These are phyloP conservation scores for Podospora sp. DNA, from an alignment of 495 filamentous ascomycete species.

Conservation along the genomic window DNA sequence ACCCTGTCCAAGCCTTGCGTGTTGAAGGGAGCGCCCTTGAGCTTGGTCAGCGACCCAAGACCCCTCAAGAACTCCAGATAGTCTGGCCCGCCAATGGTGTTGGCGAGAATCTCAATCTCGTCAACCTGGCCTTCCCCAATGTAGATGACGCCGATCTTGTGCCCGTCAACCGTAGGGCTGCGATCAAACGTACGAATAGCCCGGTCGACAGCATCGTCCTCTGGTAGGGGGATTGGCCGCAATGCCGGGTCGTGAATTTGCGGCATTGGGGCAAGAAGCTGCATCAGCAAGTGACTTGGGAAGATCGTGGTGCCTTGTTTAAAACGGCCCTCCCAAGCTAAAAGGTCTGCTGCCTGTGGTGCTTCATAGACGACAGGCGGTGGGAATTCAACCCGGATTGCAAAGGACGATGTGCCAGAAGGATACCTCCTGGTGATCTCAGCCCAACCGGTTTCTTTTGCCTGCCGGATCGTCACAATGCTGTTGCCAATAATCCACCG, in stretches of 20 bases:
- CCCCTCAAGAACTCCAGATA: constrained; percentile 81
- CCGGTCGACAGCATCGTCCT: constrained; percentile 77
- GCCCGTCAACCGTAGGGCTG: constrained; percentile 87
- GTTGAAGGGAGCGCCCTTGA: constrained; percentile 85
- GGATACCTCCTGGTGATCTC: constrained; percentile 83
- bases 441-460: constrained; percentile 69
- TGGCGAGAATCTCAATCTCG: constrained; percentile 82
- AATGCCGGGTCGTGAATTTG: constrained; percentile 56
- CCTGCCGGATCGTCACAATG: constrained; percentile 83
- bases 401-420: constrained; percentile 78
- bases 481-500: constrained; percentile 88
- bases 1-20: constrained; percentile 86
- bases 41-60: constrained; percentile 75
- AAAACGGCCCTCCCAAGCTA: constrained; percentile 43
- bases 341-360: constrained; percentile 47
- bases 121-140: constrained; percentile 78
- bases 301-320: constrained; percentile 57
- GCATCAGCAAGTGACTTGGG: constrained; percentile 83
- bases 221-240: constrained; percentile 77
- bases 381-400: constrained; percentile 71
- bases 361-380: constrained; percentile 67
- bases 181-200: constrained; percentile 81
- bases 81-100: constrained; percentile 78
- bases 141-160: constrained; percentile 95
- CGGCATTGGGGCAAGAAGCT: constrained; percentile 73